Percentiles rank a stretch among this genome's conserved stretches.
phyloP scores from a whole-genome alignment of 2,329 filamentous ascomycete species.

The Teratosphaeria gauchensis region DNA sequence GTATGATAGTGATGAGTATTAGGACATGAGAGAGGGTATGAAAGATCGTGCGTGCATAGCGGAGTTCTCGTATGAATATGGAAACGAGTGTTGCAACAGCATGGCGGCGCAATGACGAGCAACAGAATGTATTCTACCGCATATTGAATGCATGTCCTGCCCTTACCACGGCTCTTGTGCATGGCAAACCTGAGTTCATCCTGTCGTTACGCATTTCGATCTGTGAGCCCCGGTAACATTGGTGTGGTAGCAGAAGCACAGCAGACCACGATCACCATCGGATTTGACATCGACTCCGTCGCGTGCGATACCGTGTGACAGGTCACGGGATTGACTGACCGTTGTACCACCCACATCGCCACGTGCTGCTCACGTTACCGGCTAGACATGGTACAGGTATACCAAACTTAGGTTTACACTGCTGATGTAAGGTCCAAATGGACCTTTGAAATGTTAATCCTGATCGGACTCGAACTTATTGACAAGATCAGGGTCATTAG shows the following conservation, averaged over 20 bases:
- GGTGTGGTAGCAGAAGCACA: no score
- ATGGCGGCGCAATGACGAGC: not conserved
- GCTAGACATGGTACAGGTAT: constrained; percentile 22
- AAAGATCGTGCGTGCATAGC: not conserved
- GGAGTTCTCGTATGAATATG: not conserved
- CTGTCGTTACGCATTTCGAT: no score
- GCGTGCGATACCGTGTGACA: constrained; percentile 22
- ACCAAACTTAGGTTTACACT: not conserved
- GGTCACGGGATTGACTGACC: constrained; percentile 26
- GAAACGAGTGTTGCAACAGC: not conserved
- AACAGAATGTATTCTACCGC: not conserved
- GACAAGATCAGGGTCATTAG: no score
- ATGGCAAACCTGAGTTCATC: not conserved
- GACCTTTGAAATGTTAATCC: no score
- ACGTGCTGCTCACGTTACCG: constrained; percentile 35
- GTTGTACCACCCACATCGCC: constrained; percentile 21
- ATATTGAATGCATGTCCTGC: not conserved
- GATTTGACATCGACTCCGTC: constrained; percentile 5
- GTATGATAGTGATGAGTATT: constrained; percentile 60
- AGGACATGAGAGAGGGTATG: not conserved
- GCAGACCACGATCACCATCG: not conserved
- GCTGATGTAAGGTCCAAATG: no score
- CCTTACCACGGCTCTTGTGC: not conserved
- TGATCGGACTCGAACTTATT: no score
- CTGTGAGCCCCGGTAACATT: no score